Percentiles rank a stretch among this genome's conserved stretches.
phyloP scores from a whole-genome alignment of 192 early-diverging fungal genomes.

The Backusella tuberculispora region DNA sequence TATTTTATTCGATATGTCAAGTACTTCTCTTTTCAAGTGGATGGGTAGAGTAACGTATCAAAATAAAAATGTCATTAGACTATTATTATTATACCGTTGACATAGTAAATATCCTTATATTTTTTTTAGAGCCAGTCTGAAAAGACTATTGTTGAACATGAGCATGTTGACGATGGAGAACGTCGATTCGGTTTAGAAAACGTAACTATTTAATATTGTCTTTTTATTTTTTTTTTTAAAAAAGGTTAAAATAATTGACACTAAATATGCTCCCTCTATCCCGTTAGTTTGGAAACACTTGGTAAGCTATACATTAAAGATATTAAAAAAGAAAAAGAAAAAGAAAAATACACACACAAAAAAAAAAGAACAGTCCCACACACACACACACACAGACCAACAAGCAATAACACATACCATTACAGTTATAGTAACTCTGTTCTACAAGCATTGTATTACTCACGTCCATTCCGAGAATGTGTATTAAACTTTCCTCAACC shows the following conservation, averaged over 20 bases:
- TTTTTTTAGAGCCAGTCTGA: slow-evolving; percentile 45
- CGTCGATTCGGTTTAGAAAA: slow-evolving; percentile 92
- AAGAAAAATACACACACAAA: not conserved
- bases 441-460: slow-evolving; percentile 94
- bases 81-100: not conserved
- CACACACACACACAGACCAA: too few relatives aligned
- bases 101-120: not conserved
- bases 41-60: slow-evolving; percentile 51
- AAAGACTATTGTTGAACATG: slow-evolving; percentile 43
- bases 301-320: slow-evolving; percentile 57
- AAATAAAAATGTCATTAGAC: not conserved
- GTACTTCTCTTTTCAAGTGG: slow-evolving; percentile 54
- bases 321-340: too few relatives aligned
- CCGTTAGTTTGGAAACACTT: slow-evolving; percentile 81
- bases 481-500: slow-evolving; percentile 74
- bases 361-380: too few relatives aligned
- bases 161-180: slow-evolving; percentile 65
- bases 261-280: not conserved
- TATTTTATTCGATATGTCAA: slow-evolving; percentile 27
- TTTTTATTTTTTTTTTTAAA: not conserved
- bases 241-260: not conserved
- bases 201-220: slow-evolving; percentile 45
- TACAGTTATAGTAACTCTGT: slow-evolving; percentile 93
- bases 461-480: slow-evolving; percentile 91
- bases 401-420: too few relatives aligned